Percentiles rank a stretch among this genome's conserved stretches.
Conservation (phyloP, 495 filamentous ascomycete species). For the Aspergillus sclerotiicarbonarius region DNA sequence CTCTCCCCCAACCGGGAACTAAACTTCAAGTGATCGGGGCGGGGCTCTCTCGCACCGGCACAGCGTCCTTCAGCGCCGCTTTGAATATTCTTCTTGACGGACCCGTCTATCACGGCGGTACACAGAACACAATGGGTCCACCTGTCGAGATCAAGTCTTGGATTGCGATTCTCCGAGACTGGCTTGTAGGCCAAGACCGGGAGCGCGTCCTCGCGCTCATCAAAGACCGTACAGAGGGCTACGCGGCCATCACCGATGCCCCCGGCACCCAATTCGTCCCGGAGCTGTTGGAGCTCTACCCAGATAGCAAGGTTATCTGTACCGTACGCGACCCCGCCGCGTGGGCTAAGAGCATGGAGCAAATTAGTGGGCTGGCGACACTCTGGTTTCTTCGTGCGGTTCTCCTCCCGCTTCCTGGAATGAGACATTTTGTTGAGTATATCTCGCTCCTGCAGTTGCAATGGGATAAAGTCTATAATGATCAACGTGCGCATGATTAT, state of each 20-base stretch:
- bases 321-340: conserved; percentile 24
- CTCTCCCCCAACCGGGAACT: conserved; percentile 16
- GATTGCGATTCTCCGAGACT: conserved; percentile 22
- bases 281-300: conserved; percentile 29
- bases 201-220: conserved; percentile 71
- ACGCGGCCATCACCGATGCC: conserved; percentile 50
- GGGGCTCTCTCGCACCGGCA: conserved; percentile 50
- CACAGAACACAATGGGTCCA: conserved; percentile 24
- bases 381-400: conserved; percentile 21
- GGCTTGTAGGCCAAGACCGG: conserved; percentile 13
- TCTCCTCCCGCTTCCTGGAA: conserved; percentile 27
- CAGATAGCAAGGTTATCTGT: conserved; percentile 29
- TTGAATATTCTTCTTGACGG: conserved; percentile 41
- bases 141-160: conserved; percentile 22
- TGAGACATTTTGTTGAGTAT: conserved; percentile 25
- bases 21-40: conserved; percentile 47
- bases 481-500: not conserved
- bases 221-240: conserved; percentile 66
- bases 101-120: conserved; percentile 28
- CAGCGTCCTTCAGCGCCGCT: conserved; percentile 46
- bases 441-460: conserved; percentile 15
- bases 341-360: conserved; percentile 25
- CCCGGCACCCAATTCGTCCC: conserved; percentile 26
- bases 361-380: conserved; percentile 10
- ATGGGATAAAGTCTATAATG: conserved; percentile 22